phyloP scores from a whole-genome alignment of 2,329 filamentous ascomycete genomes.

The Arthrobotrys conoides region DNA sequence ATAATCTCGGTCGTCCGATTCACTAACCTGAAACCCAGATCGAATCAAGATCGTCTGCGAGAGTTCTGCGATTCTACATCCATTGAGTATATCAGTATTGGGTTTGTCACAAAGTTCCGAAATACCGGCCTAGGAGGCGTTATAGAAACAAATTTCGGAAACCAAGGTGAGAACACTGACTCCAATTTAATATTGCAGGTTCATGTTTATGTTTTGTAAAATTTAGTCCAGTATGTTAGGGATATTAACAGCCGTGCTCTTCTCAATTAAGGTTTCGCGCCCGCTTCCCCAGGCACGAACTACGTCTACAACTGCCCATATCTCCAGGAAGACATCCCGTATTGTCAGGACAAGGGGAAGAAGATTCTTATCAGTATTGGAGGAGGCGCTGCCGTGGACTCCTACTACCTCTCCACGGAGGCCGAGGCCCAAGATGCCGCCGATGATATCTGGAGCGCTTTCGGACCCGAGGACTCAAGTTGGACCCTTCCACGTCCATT shows the following conservation, averaged over 20 bases:
- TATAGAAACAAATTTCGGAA: constrained; percentile 67
- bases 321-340: constrained; percentile 68
- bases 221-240: no score
- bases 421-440: constrained; percentile 68
- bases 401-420: constrained; percentile 27
- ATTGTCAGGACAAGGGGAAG: constrained; percentile 68
- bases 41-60: constrained; percentile 64
- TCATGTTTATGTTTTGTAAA: no score
- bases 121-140: constrained; percentile 66
- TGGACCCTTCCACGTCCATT: constrained; percentile 68
- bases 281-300: constrained; percentile 27
- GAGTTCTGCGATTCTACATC: constrained; percentile 65
- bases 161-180: constrained; percentile 66
- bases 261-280: constrained; percentile 38
- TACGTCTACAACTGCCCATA: constrained; percentile 65
- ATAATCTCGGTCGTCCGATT: not conserved
- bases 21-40: constrained; percentile 26
- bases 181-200: no score
- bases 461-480: constrained; percentile 64
- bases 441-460: constrained; percentile 69
- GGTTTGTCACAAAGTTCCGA: constrained; percentile 68
- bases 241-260: not conserved
- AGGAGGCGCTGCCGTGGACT: constrained; percentile 66
- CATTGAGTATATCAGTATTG: constrained; percentile 69
- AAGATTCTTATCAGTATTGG: constrained; percentile 70